Percentiles rank a stretch among this genome's conserved stretches.
Conservation (phyloP, 2,329 filamentous ascomycete species). For the Hypoxylon sp. region DNA sequence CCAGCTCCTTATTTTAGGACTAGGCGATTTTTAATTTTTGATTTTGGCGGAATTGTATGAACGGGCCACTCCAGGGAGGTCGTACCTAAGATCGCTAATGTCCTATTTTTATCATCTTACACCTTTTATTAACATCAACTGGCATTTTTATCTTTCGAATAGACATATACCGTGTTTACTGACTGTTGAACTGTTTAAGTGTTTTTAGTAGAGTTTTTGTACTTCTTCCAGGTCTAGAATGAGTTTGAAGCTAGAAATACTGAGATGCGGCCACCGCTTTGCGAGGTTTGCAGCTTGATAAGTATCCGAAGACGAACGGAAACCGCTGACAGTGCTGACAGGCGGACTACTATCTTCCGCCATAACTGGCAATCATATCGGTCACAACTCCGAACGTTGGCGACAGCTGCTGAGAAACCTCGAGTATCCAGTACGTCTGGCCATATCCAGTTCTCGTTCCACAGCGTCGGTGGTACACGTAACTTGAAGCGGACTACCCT, state of each 20-base stretch:
- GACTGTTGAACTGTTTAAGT: too few relatives aligned
- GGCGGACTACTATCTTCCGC: slow-evolving; percentile 14
- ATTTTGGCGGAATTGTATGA: too few relatives aligned
- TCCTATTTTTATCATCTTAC: slow-evolving; percentile 14
- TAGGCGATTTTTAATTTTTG: too few relatives aligned
- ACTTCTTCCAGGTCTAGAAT: slow-evolving; percentile 12
- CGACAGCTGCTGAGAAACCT: slow-evolving; percentile 32
- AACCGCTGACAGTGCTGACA: slow-evolving; percentile 19
- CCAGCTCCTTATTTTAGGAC: too few relatives aligned
- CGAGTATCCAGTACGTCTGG: slow-evolving; percentile 27
- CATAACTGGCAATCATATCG: slow-evolving; percentile 14
- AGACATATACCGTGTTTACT: background rate
- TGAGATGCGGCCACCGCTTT: slow-evolving; percentile 22
- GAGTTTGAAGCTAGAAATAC: slow-evolving; percentile 20
- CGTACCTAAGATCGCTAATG: too few relatives aligned
- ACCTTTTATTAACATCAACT: background rate
- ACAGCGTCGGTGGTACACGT: slow-evolving; percentile 7
- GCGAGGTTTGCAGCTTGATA: slow-evolving; percentile 16
- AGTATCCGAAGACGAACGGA: background rate
- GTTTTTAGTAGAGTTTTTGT: background rate
- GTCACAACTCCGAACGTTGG: slow-evolving; percentile 25
- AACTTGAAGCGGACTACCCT: slow-evolving; percentile 38
- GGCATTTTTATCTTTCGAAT: background rate
- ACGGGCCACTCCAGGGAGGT: too few relatives aligned
- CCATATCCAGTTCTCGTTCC: slow-evolving; percentile 34